phyloP scores from a whole-genome alignment of 164 flowering plant species.

The Dillenia turbinata region DNA sequence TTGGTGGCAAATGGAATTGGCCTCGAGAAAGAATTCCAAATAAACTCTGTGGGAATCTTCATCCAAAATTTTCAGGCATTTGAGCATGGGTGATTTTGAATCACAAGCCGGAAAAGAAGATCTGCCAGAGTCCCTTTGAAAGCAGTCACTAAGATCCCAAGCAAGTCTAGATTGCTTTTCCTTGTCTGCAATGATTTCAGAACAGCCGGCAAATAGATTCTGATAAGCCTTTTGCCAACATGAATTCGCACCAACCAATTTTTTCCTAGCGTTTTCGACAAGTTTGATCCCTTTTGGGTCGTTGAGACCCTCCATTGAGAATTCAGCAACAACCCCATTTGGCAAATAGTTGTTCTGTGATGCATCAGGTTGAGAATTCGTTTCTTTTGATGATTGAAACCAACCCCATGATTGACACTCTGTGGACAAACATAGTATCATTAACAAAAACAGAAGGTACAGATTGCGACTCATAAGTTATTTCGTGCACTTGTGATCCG shows the following conservation, averaged over 20 bases:
- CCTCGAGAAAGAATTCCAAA: constrained; percentile 69
- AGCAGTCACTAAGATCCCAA: constrained; percentile 82
- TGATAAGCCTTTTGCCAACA: constrained; percentile 77
- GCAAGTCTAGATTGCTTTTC: constrained; percentile 66
- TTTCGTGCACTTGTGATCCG: no score
- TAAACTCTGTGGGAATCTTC: constrained; percentile 38
- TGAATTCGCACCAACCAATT: constrained; percentile 32
- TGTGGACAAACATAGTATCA: constrained; percentile 17
- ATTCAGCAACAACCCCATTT: constrained; percentile 32
- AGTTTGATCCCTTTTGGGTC: constrained; percentile 35
- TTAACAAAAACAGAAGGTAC: constrained; percentile 10
- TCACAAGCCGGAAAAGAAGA: constrained; percentile 58
- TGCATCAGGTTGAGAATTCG: constrained; percentile 1
- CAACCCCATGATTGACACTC: constrained; percentile 35
- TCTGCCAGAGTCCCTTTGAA: constrained; percentile 66
- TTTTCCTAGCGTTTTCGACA: constrained; percentile 48
- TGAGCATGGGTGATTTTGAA: constrained; percentile 34
- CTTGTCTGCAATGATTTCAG: constrained; percentile 47
- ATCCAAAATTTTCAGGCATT: constrained; percentile 50
- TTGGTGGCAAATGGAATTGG: constrained; percentile 80
- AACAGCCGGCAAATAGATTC: constrained; percentile 55
- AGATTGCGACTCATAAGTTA: no score
- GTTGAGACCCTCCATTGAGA: constrained; percentile 42
- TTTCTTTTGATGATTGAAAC: constrained; percentile 32
- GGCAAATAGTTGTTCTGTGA: background rate